Conservation (phyloP, 257 asterid genomes). For the Petrea volubilis region DNA sequence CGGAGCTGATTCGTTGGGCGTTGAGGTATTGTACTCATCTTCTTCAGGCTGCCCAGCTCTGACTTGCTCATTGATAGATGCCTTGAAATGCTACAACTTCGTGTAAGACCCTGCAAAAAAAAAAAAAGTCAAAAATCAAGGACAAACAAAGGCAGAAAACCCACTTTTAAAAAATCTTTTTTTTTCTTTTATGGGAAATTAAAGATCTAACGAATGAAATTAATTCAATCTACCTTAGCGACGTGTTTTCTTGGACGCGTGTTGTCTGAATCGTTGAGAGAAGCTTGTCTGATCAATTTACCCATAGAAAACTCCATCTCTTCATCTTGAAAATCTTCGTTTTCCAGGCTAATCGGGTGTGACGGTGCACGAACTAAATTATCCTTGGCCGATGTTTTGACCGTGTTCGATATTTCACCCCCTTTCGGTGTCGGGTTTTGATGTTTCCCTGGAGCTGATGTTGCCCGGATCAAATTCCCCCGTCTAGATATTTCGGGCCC, state of each 20-base stretch:
- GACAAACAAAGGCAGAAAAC: too few species aligned
- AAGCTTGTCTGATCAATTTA: slow-evolving; percentile 63
- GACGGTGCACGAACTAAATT: slow-evolving; percentile 38
- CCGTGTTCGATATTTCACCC: slow-evolving; percentile 3
- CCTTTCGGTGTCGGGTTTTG: slow-evolving; percentile 9
- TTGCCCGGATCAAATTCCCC: slow-evolving; percentile 30
- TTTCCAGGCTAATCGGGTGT: slow-evolving; percentile 22
- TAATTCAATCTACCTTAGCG: slow-evolving; percentile 33
- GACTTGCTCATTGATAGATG: slow-evolving; percentile 28
- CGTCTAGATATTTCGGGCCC: slow-evolving; percentile 11
- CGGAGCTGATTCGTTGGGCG: slow-evolving; percentile 18
- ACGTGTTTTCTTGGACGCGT: slow-evolving; percentile 22
- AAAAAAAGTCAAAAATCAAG: too few species aligned
- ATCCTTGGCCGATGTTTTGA: background rate
- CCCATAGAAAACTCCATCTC: slow-evolving; percentile 60
- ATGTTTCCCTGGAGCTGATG: slow-evolving; percentile 41
- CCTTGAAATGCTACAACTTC: slow-evolving; percentile 35
- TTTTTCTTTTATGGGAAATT: too few species aligned
- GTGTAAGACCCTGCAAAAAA: slow-evolving; percentile 28
- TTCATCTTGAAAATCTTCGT: slow-evolving; percentile 36
- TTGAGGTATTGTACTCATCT: slow-evolving; percentile 20
- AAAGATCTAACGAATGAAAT: background rate
- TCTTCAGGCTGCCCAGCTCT: slow-evolving; percentile 19
- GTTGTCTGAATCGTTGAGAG: slow-evolving; percentile 34
- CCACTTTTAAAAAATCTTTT: too few species aligned